Evolutionary conservation across 768 basidiomycete genomes (phyloP).

Genomic region (Lactifluus hygrophoroides): DNA sequence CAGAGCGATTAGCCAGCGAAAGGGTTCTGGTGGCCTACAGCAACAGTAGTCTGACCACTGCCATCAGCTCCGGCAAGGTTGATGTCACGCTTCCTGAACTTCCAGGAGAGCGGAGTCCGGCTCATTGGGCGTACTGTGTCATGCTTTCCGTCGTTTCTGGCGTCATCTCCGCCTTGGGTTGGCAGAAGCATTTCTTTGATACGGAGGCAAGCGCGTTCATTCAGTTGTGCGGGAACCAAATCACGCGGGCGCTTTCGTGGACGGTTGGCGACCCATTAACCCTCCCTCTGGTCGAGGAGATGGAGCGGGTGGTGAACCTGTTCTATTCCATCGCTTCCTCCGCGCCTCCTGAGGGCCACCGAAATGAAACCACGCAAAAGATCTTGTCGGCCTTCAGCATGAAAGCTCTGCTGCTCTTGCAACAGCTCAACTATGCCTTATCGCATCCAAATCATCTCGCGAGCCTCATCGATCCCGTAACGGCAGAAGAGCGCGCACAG

Average conservation of each 20-base stretch:
- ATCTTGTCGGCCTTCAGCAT: slow-evolving; percentile 62
- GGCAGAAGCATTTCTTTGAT: slow-evolving; percentile 70
- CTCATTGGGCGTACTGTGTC: slow-evolving; percentile 72
- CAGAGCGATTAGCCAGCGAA: slow-evolving; percentile 79
- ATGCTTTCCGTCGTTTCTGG: slow-evolving; percentile 77
- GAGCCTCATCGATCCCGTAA: slow-evolving; percentile 71
- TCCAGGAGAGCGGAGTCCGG: slow-evolving; percentile 68
- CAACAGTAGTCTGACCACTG: slow-evolving; percentile 67
- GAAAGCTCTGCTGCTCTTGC: slow-evolving; percentile 64
- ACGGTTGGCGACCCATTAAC: slow-evolving; percentile 73
- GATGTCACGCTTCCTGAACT: slow-evolving; percentile 59
- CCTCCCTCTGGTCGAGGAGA: slow-evolving; percentile 68
- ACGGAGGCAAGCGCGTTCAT: slow-evolving; percentile 81
- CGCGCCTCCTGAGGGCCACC: slow-evolving; percentile 36
- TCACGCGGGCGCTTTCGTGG: slow-evolving; percentile 72
- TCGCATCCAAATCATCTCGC: slow-evolving; percentile 87
- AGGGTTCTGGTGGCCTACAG: slow-evolving; percentile 77
- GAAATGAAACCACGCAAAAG: slow-evolving; percentile 46
- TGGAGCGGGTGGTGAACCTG: slow-evolving; percentile 69
- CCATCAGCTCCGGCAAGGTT: slow-evolving; percentile 69
- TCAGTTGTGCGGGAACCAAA: slow-evolving; percentile 76
- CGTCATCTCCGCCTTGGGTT: slow-evolving; percentile 53
- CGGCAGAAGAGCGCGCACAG: slow-evolving; percentile 58
- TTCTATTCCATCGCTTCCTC: slow-evolving; percentile 68
- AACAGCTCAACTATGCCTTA: slow-evolving; percentile 83